These are phyloP conservation scores for Xeromyces bisporus DNA, from an alignment of 495 filamentous ascomycete species.

Conservation along the genomic window DNA sequence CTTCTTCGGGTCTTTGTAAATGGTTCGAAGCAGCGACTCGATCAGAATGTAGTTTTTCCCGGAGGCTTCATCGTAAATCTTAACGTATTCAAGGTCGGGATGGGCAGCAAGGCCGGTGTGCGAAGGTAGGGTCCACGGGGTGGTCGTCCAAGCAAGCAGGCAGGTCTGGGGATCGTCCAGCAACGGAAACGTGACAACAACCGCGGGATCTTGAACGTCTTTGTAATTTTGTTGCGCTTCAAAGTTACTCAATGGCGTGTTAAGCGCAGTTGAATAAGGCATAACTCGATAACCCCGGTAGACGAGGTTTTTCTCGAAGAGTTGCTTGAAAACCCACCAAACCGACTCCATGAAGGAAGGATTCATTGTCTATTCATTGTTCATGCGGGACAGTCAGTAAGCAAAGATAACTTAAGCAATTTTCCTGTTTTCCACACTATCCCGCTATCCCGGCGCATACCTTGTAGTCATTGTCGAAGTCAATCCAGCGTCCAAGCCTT, in stretches of 20 bases:
- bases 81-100: conserved; percentile 85
- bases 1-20: conserved; percentile 97
- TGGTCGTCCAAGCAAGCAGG: conserved; percentile 85
- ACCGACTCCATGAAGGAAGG: conserved; percentile 86
- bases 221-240: conserved; percentile 92
- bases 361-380: conserved; percentile 61
- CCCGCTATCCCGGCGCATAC: conserved; percentile 16
- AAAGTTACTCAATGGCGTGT: conserved; percentile 82
- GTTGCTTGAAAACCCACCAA: conserved; percentile 93
- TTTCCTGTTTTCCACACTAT: background rate
- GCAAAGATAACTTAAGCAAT: background rate
- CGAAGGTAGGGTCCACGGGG: conserved; percentile 88
- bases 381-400: background rate
- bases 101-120: conserved; percentile 67
- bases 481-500: conserved; percentile 87
- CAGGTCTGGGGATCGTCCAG: conserved; percentile 55
- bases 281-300: conserved; percentile 85
- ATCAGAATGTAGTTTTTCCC: conserved; percentile 78
- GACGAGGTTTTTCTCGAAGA: conserved; percentile 75
- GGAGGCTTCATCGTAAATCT: conserved; percentile 68
- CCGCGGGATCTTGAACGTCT: conserved; percentile 81
- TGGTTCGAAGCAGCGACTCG: conserved; percentile 63
- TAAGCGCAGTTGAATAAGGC: conserved; percentile 86
- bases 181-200: conserved; percentile 79
- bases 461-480: conserved; percentile 98